Evolutionary conservation across 2,329 filamentous ascomycete species (phyloP).

Genomic region (Neurospora crassa): DNA sequence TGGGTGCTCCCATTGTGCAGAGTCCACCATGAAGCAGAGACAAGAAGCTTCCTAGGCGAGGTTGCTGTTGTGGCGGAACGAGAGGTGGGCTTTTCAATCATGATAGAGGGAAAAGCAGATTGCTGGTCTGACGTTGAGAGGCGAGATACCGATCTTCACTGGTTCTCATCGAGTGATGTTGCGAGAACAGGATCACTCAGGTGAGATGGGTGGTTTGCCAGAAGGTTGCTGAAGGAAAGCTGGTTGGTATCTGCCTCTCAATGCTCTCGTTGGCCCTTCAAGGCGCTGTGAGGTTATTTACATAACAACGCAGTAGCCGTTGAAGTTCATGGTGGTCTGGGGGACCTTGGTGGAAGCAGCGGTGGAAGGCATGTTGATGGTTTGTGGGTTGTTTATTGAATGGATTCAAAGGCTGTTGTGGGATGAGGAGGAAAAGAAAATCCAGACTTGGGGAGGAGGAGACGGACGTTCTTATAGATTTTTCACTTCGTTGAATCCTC

Average conservation of each 20-base stretch:
- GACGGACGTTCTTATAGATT: constrained; percentile 17
- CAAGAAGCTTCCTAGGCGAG: neutral
- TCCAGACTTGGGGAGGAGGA: constrained; percentile 1
- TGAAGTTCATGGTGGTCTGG: constrained; percentile 21
- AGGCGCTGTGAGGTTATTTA: constrained; percentile 19
- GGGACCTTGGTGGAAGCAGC: constrained; percentile 18
- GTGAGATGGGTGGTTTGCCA: neutral
- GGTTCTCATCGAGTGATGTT: neutral
- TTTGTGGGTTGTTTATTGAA: constrained; percentile 13
- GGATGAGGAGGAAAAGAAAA: constrained; percentile 16
- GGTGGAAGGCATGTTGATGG: constrained; percentile 25
- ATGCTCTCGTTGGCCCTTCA: neutral
- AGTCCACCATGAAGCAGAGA: neutral
- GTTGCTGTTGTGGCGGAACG: neutral
- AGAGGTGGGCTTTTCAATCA: neutral
- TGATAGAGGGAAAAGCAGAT: neutral
- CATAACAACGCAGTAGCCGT: constrained; percentile 25
- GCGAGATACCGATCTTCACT: constrained; percentile 4
- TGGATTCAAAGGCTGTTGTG: constrained; percentile 12
- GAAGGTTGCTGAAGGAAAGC: neutral
- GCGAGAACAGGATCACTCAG: neutral
- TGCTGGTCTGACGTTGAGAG: constrained; percentile 3
- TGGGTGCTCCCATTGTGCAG: neutral
- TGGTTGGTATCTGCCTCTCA: neutral
- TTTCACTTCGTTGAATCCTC: neutral